These are phyloP conservation scores for Hydnomerulius pinastri DNA, from an alignment of 768 basidiomycete genomes.

Conservation along the genomic window DNA sequence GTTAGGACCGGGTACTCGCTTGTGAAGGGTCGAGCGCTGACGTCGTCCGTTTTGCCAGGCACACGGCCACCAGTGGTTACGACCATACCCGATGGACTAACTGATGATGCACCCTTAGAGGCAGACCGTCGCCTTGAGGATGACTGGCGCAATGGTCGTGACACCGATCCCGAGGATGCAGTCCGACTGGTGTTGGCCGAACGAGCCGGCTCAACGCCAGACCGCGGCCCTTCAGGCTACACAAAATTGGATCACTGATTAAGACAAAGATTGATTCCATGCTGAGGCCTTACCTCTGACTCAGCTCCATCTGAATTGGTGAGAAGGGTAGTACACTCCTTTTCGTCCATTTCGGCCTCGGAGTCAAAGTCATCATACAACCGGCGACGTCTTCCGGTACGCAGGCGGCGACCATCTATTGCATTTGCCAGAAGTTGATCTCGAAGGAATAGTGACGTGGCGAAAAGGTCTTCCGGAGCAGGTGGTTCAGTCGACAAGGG, in stretches of 20 bases:
- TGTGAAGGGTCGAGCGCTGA: background rate
- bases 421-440: background rate
- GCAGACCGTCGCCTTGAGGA: background rate
- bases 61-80: background rate
- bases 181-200: constrained; percentile 14
- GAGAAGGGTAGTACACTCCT: constrained; percentile 16
- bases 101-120: background rate
- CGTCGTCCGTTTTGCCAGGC: background rate
- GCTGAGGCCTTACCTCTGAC: constrained; percentile 7
- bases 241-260: constrained; percentile 4
- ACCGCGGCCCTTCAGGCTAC: constrained; percentile 1
- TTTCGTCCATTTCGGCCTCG: constrained; percentile 3
- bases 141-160: background rate
- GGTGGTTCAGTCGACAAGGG: background rate
- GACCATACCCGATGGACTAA: background rate
- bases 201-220: background rate
- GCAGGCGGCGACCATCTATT: background rate
- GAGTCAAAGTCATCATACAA: constrained; percentile 10
- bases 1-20: constrained; percentile 19
- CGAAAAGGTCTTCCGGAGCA: background rate
- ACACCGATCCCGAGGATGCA: constrained; percentile 16
- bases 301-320: background rate
- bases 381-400: background rate
- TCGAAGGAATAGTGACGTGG: background rate
- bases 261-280: no score